These are phyloP conservation scores for Epichloe scottii DNA, from an alignment of 2,329 filamentous ascomycete genomes.

Conservation along the genomic window DNA sequence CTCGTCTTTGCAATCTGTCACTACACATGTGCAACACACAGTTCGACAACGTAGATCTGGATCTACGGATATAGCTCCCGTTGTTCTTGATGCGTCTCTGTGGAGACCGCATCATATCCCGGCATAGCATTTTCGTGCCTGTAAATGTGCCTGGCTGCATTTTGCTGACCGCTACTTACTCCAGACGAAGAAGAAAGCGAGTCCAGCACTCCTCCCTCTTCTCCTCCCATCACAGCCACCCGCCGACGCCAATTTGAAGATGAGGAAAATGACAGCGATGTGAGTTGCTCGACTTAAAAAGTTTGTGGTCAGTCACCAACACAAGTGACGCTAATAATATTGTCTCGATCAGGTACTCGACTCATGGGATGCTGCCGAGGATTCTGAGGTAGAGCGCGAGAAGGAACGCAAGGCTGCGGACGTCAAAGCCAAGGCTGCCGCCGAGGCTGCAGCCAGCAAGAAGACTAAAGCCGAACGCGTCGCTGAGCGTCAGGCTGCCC, in stretches of 20 bases:
- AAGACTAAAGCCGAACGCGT: constrained; percentile 82
- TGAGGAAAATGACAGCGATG: constrained; percentile 76
- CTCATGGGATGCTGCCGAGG: constrained; percentile 92
- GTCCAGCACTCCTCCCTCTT: constrained; percentile 21
- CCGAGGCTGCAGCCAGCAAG: constrained; percentile 77
- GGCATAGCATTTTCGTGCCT: not conserved
- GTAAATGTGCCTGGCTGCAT: constrained; percentile 4
- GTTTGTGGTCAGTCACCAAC: too few species aligned
- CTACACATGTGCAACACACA: constrained; percentile 1
- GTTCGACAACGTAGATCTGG: not conserved
- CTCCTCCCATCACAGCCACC: constrained; percentile 25
- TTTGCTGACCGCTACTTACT: constrained; percentile 11
- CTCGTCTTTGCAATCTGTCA: constrained; percentile 5
- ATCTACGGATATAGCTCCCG: constrained; percentile 2
- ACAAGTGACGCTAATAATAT: constrained; percentile 2
- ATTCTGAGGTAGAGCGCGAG: constrained; percentile 92
- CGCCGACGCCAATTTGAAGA: constrained; percentile 66
- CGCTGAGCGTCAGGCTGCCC: constrained; percentile 59
- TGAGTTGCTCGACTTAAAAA: constrained; percentile 28
- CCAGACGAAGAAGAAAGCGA: constrained; percentile 29
- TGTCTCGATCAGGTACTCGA: constrained; percentile 59
- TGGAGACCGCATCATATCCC: constrained; percentile 4
- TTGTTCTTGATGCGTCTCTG: not conserved
- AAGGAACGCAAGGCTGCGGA: constrained; percentile 81
- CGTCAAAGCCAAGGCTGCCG: constrained; percentile 79